Percentiles rank a stretch among this genome's conserved stretches.
Evolutionary conservation across 345 rosid genomes (phyloP).

Genomic region (Brassica carinata): DNA sequence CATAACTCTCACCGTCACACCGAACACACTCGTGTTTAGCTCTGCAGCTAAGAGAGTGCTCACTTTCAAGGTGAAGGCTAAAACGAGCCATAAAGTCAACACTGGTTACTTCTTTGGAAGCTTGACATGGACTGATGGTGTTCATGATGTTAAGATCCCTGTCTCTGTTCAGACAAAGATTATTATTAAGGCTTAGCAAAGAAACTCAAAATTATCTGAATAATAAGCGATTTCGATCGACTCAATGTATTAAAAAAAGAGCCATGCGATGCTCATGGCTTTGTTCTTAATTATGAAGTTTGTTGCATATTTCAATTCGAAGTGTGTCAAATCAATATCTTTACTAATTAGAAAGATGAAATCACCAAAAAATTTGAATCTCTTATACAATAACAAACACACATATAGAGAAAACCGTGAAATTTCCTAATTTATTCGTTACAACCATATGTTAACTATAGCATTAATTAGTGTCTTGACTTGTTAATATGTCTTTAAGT

Average conservation of each 20-base stretch:
- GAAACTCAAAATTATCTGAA: not conserved
- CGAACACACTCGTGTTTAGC: slow-evolving; percentile 22
- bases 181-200: slow-evolving; percentile 4
- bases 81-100: slow-evolving; percentile 39
- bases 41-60: slow-evolving; percentile 15
- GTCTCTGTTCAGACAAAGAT: slow-evolving; percentile 45
- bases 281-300: not conserved
- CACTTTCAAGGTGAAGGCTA: slow-evolving; percentile 29
- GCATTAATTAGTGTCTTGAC: not conserved
- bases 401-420: slow-evolving; percentile 13
- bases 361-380: not conserved
- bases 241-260: not conserved
- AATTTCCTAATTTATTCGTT: slow-evolving; percentile 25
- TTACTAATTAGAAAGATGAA: not conserved
- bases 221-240: not conserved
- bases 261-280: slow-evolving; percentile 14
- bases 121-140: slow-evolving; percentile 48
- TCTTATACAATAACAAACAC: not conserved
- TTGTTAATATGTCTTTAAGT: not conserved
- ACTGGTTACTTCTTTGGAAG: slow-evolving; percentile 51
- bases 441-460: slow-evolving; percentile 6
- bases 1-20: slow-evolving; percentile 23
- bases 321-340: not conserved
- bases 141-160: slow-evolving; percentile 44
- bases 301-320: not conserved